Evolutionary conservation across 1,284 basidiomycete species (phyloP).

Genomic region (Paramarasmius palmivorus): DNA sequence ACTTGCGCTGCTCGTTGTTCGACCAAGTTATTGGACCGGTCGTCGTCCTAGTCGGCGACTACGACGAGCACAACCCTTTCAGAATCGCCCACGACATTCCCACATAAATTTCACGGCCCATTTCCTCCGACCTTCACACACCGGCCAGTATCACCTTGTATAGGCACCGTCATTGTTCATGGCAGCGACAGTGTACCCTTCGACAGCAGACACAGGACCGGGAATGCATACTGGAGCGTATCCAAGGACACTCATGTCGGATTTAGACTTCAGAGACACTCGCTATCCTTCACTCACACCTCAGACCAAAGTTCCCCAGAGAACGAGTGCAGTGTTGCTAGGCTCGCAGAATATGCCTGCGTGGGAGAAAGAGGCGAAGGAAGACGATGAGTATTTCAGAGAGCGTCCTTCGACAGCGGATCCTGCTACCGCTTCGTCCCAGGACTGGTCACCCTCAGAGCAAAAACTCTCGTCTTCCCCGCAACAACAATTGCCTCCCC

Average conservation of each 20-base stretch:
- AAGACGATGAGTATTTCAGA: conserved; percentile 3
- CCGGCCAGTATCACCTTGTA: conserved; percentile 17
- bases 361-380: conserved; percentile 19
- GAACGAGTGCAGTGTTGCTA: conserved; percentile 27
- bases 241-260: conserved; percentile 53
- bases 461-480: background rate
- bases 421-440: conserved; percentile 3
- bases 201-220: conserved; percentile 37
- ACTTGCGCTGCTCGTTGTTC: background rate
- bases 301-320: conserved; percentile 21
- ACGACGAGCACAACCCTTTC: background rate
- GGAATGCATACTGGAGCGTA: conserved; percentile 36
- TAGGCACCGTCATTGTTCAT: conserved; percentile 27
- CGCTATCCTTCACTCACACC: conserved; percentile 53
- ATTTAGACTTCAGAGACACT: conserved; percentile 61
- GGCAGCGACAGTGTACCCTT: conserved; percentile 50
- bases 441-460: background rate
- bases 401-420: background rate
- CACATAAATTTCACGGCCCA: background rate
- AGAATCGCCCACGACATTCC: background rate
- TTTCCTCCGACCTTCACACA: background rate
- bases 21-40: background rate
- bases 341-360: conserved; percentile 10
- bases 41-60: background rate
- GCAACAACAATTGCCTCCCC: background rate